These are phyloP conservation scores for Tetracentron sinense DNA, from an alignment of 164 flowering plant genomes.

Conservation along the genomic window DNA sequence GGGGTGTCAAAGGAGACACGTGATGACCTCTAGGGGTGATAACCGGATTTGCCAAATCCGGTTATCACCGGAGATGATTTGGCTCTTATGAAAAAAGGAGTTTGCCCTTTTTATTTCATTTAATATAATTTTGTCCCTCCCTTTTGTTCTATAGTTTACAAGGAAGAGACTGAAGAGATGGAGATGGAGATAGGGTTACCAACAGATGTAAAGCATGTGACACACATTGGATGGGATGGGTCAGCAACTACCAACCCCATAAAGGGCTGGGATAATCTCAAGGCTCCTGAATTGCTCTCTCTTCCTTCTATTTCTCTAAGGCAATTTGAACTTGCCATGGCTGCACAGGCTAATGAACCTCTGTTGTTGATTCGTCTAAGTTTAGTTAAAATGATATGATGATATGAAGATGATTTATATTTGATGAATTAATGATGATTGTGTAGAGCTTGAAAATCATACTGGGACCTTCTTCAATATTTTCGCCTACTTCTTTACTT, in stretches of 20 bases:
- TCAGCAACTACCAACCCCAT: constrained; percentile 33
- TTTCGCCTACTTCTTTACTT: background rate
- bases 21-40: no score
- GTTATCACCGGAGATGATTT: no score
- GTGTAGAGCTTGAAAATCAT: constrained; percentile 6
- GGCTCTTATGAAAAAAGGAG: background rate
- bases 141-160: constrained; percentile 33
- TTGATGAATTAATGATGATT: background rate
- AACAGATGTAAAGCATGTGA: constrained; percentile 82
- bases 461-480: background rate
- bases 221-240: constrained; percentile 86
- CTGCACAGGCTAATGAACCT: constrained; percentile 33
- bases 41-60: no score
- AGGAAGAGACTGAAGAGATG: constrained; percentile 44
- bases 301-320: constrained; percentile 34
- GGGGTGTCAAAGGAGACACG: no score
- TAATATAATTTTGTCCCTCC: background rate
- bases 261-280: constrained; percentile 46
- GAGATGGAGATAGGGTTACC: constrained; percentile 84
- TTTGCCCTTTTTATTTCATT: no score
- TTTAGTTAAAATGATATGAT: background rate
- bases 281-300: constrained; percentile 33
- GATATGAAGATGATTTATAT: background rate
- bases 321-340: constrained; percentile 56
- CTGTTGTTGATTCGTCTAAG: constrained; percentile 20